Evolutionary conservation across 2,329 filamentous ascomycete genomes (phyloP).

Genomic region (Bipolaris victoriae): DNA sequence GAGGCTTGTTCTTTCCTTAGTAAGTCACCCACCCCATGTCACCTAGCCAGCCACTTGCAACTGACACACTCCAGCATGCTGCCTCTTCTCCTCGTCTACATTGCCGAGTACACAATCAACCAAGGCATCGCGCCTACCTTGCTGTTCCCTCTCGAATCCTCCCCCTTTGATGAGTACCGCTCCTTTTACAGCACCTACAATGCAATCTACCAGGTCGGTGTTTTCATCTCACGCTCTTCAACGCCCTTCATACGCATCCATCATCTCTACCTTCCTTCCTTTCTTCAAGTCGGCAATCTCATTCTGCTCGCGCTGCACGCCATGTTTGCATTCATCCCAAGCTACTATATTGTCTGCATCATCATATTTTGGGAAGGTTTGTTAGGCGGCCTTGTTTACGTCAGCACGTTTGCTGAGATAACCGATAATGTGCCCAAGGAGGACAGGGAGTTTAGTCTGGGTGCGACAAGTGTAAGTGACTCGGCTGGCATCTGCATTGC

Average conservation of each 20-base stretch:
- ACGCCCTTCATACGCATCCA: slow-evolving; percentile 85
- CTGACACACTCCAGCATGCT: slow-evolving; percentile 68
- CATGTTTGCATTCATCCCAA: slow-evolving; percentile 56
- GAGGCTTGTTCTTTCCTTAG: slow-evolving; percentile 74
- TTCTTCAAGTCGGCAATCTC: slow-evolving; percentile 83
- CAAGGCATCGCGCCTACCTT: slow-evolving; percentile 90
- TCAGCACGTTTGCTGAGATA: slow-evolving; percentile 89
- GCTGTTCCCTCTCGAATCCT: slow-evolving; percentile 77
- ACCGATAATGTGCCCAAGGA: slow-evolving; percentile 77
- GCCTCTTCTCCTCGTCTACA: slow-evolving; percentile 87
- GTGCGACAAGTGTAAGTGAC: slow-evolving; percentile 90
- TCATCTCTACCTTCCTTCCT: slow-evolving; percentile 78
- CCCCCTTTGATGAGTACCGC: slow-evolving; percentile 81
- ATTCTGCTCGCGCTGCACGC: slow-evolving; percentile 75
- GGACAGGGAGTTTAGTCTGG: slow-evolving; percentile 89
- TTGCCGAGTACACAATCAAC: slow-evolving; percentile 97
- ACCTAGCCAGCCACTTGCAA: not conserved
- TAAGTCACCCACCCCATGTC: slow-evolving; percentile 44
- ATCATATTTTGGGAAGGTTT: slow-evolving; percentile 95
- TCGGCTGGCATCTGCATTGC: slow-evolving; percentile 89
- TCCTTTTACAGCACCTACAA: slow-evolving; percentile 95
- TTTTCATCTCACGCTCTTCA: slow-evolving; percentile 92
- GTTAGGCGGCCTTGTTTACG: slow-evolving; percentile 89
- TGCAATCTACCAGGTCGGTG: slow-evolving; percentile 92
- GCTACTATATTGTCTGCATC: slow-evolving; percentile 74